Percentiles rank a stretch among this genome's conserved stretches.
phyloP scores from a whole-genome alignment of 352 stramenopile genomes.

The Detonula confervacea region DNA sequence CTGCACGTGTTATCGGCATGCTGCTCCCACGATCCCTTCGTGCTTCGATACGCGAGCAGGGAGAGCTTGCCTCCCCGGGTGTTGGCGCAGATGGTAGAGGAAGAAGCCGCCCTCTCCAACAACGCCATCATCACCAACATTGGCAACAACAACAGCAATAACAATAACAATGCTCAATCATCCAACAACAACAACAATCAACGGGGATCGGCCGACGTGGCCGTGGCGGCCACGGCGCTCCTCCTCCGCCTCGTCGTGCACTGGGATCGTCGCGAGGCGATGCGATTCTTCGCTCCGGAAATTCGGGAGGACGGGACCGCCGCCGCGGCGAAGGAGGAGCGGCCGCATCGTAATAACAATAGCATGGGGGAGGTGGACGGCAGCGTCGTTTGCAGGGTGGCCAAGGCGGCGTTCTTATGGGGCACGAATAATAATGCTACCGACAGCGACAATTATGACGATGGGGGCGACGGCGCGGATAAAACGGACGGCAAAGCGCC shows the following conservation, averaged over 20 bases:
- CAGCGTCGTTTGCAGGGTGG: slow-evolving; percentile 45
- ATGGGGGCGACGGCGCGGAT: neutral
- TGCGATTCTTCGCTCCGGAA: slow-evolving; percentile 35
- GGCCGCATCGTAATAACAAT: slow-evolving; percentile 12
- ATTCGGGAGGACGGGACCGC: slow-evolving; percentile 46
- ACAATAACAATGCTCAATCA: no score
- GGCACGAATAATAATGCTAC: neutral
- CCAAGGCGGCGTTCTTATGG: slow-evolving; percentile 46
- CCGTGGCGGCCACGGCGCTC: slow-evolving; percentile 62
- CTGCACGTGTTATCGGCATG: slow-evolving; percentile 55
- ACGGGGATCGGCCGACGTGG: slow-evolving; percentile 45
- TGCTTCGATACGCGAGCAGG: slow-evolving; percentile 33
- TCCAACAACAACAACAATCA: no score
- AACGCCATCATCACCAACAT: neutral
- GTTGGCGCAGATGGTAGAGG: slow-evolving; percentile 47
- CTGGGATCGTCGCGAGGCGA: slow-evolving; percentile 60
- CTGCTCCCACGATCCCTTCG: slow-evolving; percentile 52
- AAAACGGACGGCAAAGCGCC: neutral
- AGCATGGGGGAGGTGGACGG: slow-evolving; percentile 41
- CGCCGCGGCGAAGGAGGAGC: no score
- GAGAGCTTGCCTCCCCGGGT: slow-evolving; percentile 17
- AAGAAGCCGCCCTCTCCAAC: slow-evolving; percentile 23
- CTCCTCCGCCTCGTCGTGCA: slow-evolving; percentile 70
- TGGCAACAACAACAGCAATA: neutral
- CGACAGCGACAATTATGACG: neutral